Base-by-base conservation (phyloP, 306 rosid genomes). In the Pyrus betulifolia region DNA sequence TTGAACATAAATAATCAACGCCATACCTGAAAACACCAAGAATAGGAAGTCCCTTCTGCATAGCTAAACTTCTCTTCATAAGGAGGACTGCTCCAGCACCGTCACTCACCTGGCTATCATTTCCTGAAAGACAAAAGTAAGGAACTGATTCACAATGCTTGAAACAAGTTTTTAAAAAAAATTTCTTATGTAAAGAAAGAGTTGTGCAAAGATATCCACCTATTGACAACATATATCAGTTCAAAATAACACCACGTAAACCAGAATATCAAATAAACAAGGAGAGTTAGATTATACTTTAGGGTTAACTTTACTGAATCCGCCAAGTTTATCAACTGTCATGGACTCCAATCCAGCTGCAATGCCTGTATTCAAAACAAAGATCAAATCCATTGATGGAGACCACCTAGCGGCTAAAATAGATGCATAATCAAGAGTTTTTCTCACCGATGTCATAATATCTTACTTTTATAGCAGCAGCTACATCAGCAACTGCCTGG, bases 31-130 rank as follows among this genome's bases (percentile, higher is more conserved):
- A 86, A 73, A 88, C 74, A 65, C 97, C 97, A 72, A 92, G 84
- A 83, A 95, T 87, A 49, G 92, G 98, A 76, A 95, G 92, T 58
- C 96, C 90, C 84, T 74, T 94, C 86, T 89, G 86, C 76, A 82
- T 45, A 42, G 98, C 98, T 25, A 96, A 68, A 70, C 90, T 95
- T 88, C 97, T 92, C 83, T 87, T 95, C 98, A 89, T 90, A 61
- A 95, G 91, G 35, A 95, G 98, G 46, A 95, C 98, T 38, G 97
- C 98, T 77, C 90, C 97, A 42, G 98, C 97, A 23, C 97, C 92
- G 74, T 92, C 98, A 8, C 87, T 81, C 71, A 96, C 33, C 33
- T 0, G 33, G 33, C 33, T 30, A 30, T 97, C 90, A 84, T 90
- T 95, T 75, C 98, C 98, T 95, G 69, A 75, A 83, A 52, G 67